These are phyloP conservation scores for Spathaspora hagerdaliae DNA, from an alignment of 805 yeast species.

Conservation along the genomic window DNA sequence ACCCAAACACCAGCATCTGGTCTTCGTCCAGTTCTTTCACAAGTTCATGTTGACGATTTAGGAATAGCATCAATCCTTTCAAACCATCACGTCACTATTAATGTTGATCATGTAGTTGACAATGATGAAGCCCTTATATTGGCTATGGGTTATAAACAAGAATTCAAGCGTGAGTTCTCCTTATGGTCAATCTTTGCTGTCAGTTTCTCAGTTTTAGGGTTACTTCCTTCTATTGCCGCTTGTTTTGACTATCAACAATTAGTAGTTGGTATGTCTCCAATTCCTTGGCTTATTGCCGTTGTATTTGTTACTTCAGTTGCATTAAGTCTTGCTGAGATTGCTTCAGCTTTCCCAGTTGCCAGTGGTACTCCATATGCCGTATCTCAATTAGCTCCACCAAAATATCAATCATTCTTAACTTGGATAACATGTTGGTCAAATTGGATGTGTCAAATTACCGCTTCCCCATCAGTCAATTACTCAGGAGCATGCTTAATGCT, in stretches of 20 bases:
- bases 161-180: constrained; percentile 55
- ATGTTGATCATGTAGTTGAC: constrained; percentile 46
- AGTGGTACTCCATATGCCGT: constrained; percentile 72
- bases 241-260: constrained; percentile 58
- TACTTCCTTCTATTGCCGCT: constrained; percentile 62
- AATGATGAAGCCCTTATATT: constrained; percentile 50
- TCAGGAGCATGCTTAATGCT: constrained; percentile 54
- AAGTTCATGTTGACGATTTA: constrained; percentile 34
- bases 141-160: constrained; percentile 62
- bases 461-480: constrained; percentile 57
- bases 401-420: constrained; percentile 48
- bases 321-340: constrained; percentile 59
- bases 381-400: constrained; percentile 55
- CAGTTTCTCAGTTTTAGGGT: constrained; percentile 60
- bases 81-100: constrained; percentile 32
- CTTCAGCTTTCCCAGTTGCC: constrained; percentile 63
- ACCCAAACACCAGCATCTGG: neutral
- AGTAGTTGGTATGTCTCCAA: constrained; percentile 59
- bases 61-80: constrained; percentile 35
- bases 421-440: constrained; percentile 66
- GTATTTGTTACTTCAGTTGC: constrained; percentile 56
- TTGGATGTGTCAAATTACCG: constrained; percentile 62
- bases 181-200: constrained; percentile 58
- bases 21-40: constrained; percentile 16
- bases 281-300: constrained; percentile 58